Conservation (phyloP, 2,329 filamentous ascomycete species). For the Hymenoscyphus albidus region DNA sequence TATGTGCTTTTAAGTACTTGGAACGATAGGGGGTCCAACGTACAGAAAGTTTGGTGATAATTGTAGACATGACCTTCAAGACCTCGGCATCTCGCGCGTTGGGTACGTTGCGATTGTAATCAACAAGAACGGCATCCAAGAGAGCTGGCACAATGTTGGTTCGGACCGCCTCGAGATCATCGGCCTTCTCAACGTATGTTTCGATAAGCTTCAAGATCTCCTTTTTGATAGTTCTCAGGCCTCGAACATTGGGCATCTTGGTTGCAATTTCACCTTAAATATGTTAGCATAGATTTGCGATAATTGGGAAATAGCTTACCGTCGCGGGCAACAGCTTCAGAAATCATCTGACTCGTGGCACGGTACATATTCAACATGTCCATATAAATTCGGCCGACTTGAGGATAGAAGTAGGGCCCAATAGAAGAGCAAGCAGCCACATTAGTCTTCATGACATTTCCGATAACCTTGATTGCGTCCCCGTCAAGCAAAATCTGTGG, state of each 20-base stretch:
- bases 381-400: slow-evolving; percentile 94
- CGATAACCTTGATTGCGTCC: slow-evolving; percentile 96
- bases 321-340: slow-evolving; percentile 81
- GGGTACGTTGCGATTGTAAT: slow-evolving; percentile 96
- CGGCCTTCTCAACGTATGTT: slow-evolving; percentile 96
- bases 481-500: slow-evolving; percentile 83
- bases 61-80: slow-evolving; percentile 93
- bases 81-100: slow-evolving; percentile 96
- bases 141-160: slow-evolving; percentile 93
- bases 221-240: slow-evolving; percentile 96
- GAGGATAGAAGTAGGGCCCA: slow-evolving; percentile 94
- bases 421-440: slow-evolving; percentile 98
- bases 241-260: slow-evolving; percentile 95
- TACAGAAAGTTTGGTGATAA: slow-evolving; percentile 95
- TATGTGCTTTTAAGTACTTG: slow-evolving; percentile 45
- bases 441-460: slow-evolving; percentile 99
- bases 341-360: slow-evolving; percentile 93
- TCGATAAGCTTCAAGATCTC: slow-evolving; percentile 98
- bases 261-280: slow-evolving; percentile 77
- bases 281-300: slow-evolving; percentile 33
- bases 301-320: slow-evolving; percentile 47
- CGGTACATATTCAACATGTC: slow-evolving; percentile 99
- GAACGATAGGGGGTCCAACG: slow-evolving; percentile 51
- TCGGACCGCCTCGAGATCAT: slow-evolving; percentile 90
- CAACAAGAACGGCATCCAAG: slow-evolving; percentile 86